These are phyloP conservation scores for Septoria petroselini DNA, from an alignment of 2,329 filamentous ascomycete genomes.

Conservation along the genomic window DNA sequence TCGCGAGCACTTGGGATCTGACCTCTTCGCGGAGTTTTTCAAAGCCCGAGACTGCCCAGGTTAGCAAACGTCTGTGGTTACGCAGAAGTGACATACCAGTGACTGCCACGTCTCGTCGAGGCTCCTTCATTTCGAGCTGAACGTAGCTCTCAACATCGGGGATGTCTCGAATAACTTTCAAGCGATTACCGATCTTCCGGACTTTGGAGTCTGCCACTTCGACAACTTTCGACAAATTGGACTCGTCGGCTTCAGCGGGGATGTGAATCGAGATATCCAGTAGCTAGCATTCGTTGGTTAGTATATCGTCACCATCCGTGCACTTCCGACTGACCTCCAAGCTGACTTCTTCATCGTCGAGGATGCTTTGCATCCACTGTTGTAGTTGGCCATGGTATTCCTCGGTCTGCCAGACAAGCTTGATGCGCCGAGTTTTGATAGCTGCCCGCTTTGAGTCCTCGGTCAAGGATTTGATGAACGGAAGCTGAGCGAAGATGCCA, in stretches of 20 bases:
- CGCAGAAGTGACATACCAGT: not conserved
- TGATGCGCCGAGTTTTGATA: conserved; percentile 1
- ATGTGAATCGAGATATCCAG: conserved; percentile 8
- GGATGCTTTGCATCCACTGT: conserved; percentile 5
- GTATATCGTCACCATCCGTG: no score
- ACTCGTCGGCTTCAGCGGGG: not conserved
- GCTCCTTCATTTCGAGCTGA: conserved; percentile 6
- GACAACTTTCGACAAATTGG: no score
- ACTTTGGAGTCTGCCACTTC: not conserved
- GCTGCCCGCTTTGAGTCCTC: not conserved
- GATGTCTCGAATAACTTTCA: conserved; percentile 3
- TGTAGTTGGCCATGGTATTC: conserved; percentile 1
- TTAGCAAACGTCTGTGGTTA: not conserved
- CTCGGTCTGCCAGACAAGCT: conserved; percentile 4
- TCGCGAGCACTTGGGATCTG: not conserved
- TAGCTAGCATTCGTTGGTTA: no score
- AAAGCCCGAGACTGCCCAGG: not conserved
- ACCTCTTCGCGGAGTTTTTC: not conserved
- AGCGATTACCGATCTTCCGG: not conserved
- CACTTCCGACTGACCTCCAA: no score
- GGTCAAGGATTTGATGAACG: not conserved
- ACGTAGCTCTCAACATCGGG: conserved; percentile 5
- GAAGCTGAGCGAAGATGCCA: conserved; percentile 8
- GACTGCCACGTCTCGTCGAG: not conserved
- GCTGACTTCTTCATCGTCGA: no score